Evolutionary conservation across 75 land plant genomes (phyloP).

Genomic region (Selaginella moellendorffii): DNA sequence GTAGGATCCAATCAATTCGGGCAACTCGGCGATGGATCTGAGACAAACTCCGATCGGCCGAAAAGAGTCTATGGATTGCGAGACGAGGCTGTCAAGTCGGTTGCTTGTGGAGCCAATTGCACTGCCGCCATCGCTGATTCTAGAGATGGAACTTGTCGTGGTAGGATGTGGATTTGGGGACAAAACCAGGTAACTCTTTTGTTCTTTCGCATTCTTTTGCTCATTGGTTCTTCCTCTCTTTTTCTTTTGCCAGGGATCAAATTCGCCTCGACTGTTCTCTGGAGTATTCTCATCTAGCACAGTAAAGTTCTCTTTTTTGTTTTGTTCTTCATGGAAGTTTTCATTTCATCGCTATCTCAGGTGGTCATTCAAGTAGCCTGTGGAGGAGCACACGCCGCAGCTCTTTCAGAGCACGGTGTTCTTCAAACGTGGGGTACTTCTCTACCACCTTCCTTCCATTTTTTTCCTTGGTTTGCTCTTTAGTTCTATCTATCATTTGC

Average conservation of each 20-base stretch:
- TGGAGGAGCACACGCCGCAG: slow-evolving; percentile 72
- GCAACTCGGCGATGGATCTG: slow-evolving; percentile 79
- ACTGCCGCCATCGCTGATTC: slow-evolving; percentile 75
- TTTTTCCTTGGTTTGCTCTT: no score
- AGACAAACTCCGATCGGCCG: slow-evolving; percentile 38
- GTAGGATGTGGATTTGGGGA: slow-evolving; percentile 78
- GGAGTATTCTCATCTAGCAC: slow-evolving; percentile 68
- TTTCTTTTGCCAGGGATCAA: slow-evolving; percentile 44
- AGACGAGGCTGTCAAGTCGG: slow-evolving; percentile 67
- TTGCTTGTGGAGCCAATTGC: slow-evolving; percentile 87
- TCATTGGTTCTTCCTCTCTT: slow-evolving; percentile 1
- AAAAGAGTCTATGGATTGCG: slow-evolving; percentile 44
- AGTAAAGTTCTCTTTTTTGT: slow-evolving; percentile 19
- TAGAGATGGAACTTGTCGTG: slow-evolving; percentile 32
- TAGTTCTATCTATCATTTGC: no score
- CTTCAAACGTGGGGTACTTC: slow-evolving; percentile 77
- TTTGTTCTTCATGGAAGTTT: not conserved
- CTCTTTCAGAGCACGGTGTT: slow-evolving; percentile 57
- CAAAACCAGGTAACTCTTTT: slow-evolving; percentile 53
- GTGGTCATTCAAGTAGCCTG: slow-evolving; percentile 64
- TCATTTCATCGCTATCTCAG: slow-evolving; percentile 21
- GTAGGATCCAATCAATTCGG: slow-evolving; percentile 79
- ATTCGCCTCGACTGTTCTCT: slow-evolving; percentile 55
- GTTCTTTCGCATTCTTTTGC: not conserved
- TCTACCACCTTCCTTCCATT: no score